phyloP scores from a whole-genome alignment of 139 green algal species.

The Axilococcus clingmanii region DNA sequence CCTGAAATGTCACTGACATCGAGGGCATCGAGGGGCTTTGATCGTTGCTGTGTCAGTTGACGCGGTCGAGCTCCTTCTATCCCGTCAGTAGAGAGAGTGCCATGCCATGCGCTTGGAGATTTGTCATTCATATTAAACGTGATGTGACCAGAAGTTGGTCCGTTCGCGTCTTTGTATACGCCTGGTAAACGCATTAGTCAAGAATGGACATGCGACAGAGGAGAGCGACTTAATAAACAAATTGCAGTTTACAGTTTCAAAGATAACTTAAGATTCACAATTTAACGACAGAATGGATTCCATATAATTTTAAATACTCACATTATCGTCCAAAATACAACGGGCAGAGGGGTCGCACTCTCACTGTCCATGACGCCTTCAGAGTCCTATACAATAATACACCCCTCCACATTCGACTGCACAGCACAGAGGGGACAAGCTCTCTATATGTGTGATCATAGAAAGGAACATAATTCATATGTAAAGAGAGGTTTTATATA shows the following conservation, averaged over 20 bases:
- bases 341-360: too few species aligned
- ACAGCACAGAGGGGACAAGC: background rate
- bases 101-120: background rate
- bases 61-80: slow-evolving; percentile 8
- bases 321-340: too few species aligned
- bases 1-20: background rate
- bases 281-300: too few species aligned
- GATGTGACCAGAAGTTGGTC: background rate
- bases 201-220: background rate
- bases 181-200: background rate
- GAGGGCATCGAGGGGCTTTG: background rate
- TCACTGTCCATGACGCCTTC: too few species aligned
- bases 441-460: background rate
- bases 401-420: too few species aligned
- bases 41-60: background rate
- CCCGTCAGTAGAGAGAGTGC: slow-evolving; percentile 5
- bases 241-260: background rate
- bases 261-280: too few species aligned
- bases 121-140: background rate
- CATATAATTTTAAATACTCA: too few species aligned
- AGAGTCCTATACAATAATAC: too few species aligned
- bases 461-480: background rate
- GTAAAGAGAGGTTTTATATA: background rate
- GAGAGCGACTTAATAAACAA: background rate
- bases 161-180: background rate